Conservation (phyloP, 1,284 basidiomycete genomes). For the Ceratobasidium sp. region DNA sequence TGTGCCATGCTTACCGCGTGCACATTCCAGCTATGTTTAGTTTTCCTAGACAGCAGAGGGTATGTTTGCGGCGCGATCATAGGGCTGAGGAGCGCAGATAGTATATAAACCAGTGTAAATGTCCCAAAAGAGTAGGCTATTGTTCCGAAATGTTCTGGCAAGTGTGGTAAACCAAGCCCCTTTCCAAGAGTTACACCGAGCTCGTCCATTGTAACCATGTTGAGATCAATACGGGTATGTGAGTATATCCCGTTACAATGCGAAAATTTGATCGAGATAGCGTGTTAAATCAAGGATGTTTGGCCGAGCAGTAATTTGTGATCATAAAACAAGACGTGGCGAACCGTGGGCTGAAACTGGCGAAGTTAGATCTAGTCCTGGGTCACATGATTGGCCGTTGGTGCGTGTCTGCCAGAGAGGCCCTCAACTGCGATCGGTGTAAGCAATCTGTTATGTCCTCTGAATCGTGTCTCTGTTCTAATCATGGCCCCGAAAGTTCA, state of each 20-base stretch:
- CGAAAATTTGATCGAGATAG: neutral
- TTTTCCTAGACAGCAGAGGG: conserved; percentile 20
- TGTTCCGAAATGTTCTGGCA: conserved; percentile 32
- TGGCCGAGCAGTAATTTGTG: neutral
- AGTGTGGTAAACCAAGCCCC: conserved; percentile 30
- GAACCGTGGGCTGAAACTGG: neutral
- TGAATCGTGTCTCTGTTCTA: neutral
- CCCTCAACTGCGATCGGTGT: conserved; percentile 10
- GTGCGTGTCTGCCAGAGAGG: neutral
- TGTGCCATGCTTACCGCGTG: conserved; percentile 41
- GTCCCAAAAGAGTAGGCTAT: conserved; percentile 27
- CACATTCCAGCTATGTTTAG: conserved; percentile 40
- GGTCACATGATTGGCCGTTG: conserved; percentile 17
- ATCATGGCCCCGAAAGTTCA: neutral
- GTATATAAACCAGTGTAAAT: conserved; percentile 32
- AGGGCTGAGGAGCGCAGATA: conserved; percentile 35
- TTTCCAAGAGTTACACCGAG: conserved; percentile 26
- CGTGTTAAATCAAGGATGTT: no score
- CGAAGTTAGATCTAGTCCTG: neutral
- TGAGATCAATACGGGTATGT: neutral
- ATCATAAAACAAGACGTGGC: neutral
- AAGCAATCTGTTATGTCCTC: conserved; percentile 21
- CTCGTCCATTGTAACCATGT: conserved; percentile 19
- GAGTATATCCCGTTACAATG: neutral
- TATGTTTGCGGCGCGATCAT: conserved; percentile 39